Evolutionary conservation across 2,329 filamentous ascomycete genomes (phyloP).

Genomic region (Moelleriella libera): DNA sequence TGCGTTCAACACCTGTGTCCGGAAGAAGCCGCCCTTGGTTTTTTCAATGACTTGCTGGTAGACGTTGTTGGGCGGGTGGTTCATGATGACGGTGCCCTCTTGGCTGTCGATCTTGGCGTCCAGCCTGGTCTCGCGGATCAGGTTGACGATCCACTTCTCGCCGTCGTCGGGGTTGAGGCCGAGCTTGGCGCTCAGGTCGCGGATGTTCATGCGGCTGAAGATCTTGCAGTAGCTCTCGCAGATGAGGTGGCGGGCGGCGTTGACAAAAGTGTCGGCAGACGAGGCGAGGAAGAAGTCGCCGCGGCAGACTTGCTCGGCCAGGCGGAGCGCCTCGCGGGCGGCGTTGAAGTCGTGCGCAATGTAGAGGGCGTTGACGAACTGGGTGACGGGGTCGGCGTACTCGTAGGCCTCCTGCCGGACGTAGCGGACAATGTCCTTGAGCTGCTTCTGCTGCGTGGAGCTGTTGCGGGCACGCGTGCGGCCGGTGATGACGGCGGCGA

Average conservation of each 20-base stretch:
- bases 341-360: conserved; percentile 84
- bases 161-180: conserved; percentile 88
- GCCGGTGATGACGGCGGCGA: conserved; percentile 89
- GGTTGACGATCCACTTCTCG: conserved; percentile 99
- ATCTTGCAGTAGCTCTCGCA: conserved; percentile 99
- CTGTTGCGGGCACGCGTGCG: conserved; percentile 70
- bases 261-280: conserved; percentile 77
- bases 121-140: conserved; percentile 92
- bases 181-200: conserved; percentile 83
- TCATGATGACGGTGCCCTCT: conserved; percentile 97
- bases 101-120: conserved; percentile 99
- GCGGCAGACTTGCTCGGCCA: conserved; percentile 82
- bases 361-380: conserved; percentile 92
- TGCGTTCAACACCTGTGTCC: conserved; percentile 84
- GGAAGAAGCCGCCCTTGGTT: conserved; percentile 97
- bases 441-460: conserved; percentile 86
- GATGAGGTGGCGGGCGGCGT: conserved; percentile 88
- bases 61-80: conserved; percentile 95
- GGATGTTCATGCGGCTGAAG: conserved; percentile 95
- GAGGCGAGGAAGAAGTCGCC: conserved; percentile 91
- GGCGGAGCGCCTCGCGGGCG: conserved; percentile 71
- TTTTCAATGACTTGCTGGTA: conserved; percentile 99
- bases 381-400: conserved; percentile 89
- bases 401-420: conserved; percentile 96
- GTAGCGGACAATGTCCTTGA: conserved; percentile 93